Percentiles rank a stretch among this genome's conserved stretches.
Conservation (phyloP, 2,329 filamentous ascomycete species). For the Trichoderma aggressivum region DNA sequence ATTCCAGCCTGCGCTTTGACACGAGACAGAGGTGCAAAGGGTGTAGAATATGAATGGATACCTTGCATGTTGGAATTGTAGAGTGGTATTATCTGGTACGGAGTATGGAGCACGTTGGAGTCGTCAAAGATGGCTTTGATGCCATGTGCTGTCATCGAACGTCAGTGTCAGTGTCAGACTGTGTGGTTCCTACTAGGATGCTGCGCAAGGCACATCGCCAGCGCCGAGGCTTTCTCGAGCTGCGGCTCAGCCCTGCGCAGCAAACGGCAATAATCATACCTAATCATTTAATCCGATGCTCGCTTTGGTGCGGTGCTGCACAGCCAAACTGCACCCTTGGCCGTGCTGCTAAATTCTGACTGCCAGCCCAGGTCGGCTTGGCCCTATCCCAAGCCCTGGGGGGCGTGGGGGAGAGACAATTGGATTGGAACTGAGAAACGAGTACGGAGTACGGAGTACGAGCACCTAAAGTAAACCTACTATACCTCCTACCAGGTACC, state of each 20-base stretch:
- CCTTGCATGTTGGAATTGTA: background rate
- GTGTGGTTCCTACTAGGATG: conserved; percentile 2
- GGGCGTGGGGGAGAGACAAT: background rate
- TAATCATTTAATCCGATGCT: background rate
- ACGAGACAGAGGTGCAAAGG: background rate
- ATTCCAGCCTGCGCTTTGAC: background rate
- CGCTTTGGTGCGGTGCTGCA: background rate
- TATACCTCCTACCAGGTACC: too few relatives aligned
- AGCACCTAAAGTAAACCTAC: too few relatives aligned
- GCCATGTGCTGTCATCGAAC: background rate
- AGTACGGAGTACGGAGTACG: too few relatives aligned
- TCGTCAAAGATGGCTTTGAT: background rate
- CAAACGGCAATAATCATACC: background rate
- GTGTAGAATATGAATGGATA: background rate
- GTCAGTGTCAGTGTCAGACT: background rate
- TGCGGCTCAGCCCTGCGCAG: conserved; percentile 12
- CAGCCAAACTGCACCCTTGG: conserved; percentile 1
- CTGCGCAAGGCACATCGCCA: conserved; percentile 11
- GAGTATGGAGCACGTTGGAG: background rate
- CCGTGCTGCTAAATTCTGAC: conserved; percentile 18
- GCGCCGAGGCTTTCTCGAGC: conserved; percentile 1
- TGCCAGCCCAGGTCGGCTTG: background rate
- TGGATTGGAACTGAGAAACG: too few relatives aligned
- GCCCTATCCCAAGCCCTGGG: background rate
- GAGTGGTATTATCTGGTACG: background rate